These are phyloP conservation scores for Suhomyces pyralidae DNA, from an alignment of 805 yeast genomes.

Conservation along the genomic window DNA sequence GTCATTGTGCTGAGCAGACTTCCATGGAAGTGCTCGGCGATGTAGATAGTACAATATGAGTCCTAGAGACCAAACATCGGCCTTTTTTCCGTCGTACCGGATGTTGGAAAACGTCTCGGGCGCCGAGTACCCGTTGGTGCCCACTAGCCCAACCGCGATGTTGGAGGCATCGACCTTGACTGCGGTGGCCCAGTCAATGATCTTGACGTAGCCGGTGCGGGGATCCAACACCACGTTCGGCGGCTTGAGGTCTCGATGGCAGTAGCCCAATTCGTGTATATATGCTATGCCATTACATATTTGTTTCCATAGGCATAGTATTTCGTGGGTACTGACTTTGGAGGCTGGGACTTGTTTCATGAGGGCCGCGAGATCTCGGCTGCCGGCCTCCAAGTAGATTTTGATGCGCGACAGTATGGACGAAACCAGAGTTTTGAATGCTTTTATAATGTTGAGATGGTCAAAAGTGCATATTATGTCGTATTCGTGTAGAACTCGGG, in stretches of 20 bases:
- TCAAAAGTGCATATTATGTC: constrained; percentile 21
- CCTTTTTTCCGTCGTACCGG: constrained; percentile 37
- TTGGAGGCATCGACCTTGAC: constrained; percentile 7
- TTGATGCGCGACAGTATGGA: constrained; percentile 18
- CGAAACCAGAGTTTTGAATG: constrained; percentile 21
- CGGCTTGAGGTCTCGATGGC: constrained; percentile 52
- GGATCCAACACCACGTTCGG: constrained; percentile 41
- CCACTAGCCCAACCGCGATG: constrained; percentile 44
- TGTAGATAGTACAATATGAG: constrained; percentile 35
- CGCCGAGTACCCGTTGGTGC: constrained; percentile 44
- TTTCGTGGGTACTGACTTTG: not conserved
- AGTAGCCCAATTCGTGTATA: constrained; percentile 35
- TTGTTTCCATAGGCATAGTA: constrained; percentile 36
- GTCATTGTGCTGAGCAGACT: constrained; percentile 26
- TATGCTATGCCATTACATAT: constrained; percentile 34
- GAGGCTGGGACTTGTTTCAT: not conserved
- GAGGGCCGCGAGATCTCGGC: constrained; percentile 13
- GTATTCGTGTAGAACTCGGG: constrained; percentile 39
- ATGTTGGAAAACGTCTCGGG: constrained; percentile 44
- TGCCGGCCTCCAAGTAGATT: constrained; percentile 34
- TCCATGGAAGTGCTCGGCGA: constrained; percentile 46
- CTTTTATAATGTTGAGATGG: constrained; percentile 35
- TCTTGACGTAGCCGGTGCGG: constrained; percentile 29
- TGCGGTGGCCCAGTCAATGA: constrained; percentile 45
- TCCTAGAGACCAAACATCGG: constrained; percentile 53